These are phyloP conservation scores for Chenopodium album DNA, from an alignment of 148 eudicot species.

Conservation along the genomic window DNA sequence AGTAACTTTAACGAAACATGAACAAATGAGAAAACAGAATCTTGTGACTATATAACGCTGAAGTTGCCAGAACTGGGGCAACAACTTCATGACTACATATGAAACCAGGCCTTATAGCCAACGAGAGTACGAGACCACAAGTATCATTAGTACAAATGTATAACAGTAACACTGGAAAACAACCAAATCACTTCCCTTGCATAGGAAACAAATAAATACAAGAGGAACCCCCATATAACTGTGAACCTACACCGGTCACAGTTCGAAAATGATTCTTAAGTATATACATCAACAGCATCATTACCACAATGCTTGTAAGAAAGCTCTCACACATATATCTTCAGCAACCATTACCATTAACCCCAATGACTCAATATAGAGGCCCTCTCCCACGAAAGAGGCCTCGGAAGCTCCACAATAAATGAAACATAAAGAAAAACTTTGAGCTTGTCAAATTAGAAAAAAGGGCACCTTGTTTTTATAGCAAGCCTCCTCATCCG, in stretches of 20 bases:
- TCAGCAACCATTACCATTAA: background rate
- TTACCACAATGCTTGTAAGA: background rate
- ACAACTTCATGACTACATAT: background rate
- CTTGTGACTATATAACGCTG: background rate
- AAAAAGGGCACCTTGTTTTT: slow-evolving; percentile 63
- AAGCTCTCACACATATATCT: background rate
- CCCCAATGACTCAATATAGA: background rate
- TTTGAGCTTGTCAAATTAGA: background rate
- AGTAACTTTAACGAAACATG: background rate
- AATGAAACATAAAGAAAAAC: background rate
- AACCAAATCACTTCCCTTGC: background rate
- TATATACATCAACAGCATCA: background rate
- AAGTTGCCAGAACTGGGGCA: background rate
- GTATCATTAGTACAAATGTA: no score
- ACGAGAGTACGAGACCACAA: no score
- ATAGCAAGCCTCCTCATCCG: slow-evolving; percentile 94
- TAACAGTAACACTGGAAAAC: no score
- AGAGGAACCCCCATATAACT: background rate
- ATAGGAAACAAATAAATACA: background rate
- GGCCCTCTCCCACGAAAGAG: background rate
- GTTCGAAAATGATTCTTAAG: background rate
- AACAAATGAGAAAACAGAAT: background rate
- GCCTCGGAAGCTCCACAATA: no score
- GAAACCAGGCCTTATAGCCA: background rate
- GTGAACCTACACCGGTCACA: background rate